These are phyloP conservation scores for Beauveria pseudobassiana DNA, from an alignment of 2,329 filamentous ascomycete species.

Conservation along the genomic window DNA sequence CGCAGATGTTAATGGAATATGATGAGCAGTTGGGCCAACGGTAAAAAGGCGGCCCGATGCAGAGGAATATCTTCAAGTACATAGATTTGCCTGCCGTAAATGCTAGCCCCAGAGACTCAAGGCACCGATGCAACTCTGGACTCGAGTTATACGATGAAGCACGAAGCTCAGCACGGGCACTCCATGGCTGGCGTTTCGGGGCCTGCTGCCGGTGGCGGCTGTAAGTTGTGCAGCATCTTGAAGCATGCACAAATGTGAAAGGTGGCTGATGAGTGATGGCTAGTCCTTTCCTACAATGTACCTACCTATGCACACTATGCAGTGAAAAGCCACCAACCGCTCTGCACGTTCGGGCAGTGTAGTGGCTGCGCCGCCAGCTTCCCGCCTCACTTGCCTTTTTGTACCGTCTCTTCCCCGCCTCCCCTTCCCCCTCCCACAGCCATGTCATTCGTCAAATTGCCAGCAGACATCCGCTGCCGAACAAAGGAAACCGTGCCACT, in stretches of 20 bases:
- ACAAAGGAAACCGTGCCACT: too few relatives aligned
- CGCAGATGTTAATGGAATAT: too few relatives aligned
- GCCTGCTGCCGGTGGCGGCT: too few relatives aligned
- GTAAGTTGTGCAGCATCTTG: too few relatives aligned
- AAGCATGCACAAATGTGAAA: not conserved
- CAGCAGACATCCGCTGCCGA: not conserved
- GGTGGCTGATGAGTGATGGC: not conserved
- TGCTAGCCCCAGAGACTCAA: not conserved
- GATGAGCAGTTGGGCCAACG: too few relatives aligned
- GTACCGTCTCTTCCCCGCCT: not conserved
- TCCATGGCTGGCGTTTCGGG: too few relatives aligned
- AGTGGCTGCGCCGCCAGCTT: not conserved
- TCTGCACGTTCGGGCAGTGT: not conserved
- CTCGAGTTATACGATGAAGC: not conserved
- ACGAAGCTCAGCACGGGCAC: not conserved
- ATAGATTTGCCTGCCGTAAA: not conserved
- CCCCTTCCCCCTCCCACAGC: too few relatives aligned
- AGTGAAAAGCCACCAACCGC: not conserved
- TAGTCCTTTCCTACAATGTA: not conserved
- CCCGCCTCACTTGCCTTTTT: conserved; percentile 1
- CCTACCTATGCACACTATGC: not conserved
- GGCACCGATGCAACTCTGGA: not conserved
- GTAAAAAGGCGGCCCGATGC: not conserved
- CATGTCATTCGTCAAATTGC: too few relatives aligned
- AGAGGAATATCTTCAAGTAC: not conserved